A percentile compares a stretch with the other conserved stretches of the same genome.
Evolutionary conservation across 139 green algal genomes (phyloP).

Genomic region (Eudorina sp.): DNA sequence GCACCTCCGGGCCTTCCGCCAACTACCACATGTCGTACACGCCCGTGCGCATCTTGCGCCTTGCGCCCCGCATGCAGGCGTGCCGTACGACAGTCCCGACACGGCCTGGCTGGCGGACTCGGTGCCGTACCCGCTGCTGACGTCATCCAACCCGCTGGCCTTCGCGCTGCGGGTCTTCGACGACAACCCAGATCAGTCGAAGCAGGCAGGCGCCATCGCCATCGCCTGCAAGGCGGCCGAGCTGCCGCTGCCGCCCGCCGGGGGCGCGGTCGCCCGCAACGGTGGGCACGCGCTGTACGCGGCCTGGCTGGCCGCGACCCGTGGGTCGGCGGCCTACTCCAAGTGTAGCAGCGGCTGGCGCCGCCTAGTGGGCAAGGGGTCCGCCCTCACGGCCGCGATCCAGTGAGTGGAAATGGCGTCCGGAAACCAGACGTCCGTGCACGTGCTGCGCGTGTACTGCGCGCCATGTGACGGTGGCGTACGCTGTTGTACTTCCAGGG

Average conservation of each 20-base stretch:
- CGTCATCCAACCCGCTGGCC: neutral
- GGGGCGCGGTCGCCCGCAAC: neutral
- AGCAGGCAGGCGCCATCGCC: neutral
- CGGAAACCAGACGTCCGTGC: too few relatives aligned
- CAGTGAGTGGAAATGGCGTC: too few relatives aligned
- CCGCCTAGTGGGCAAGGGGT: too few relatives aligned
- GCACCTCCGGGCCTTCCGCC: too few relatives aligned
- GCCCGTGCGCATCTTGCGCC: too few relatives aligned
- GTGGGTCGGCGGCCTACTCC: too few relatives aligned
- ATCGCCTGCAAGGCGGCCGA: neutral
- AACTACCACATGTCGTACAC: too few relatives aligned
- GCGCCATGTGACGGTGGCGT: too few relatives aligned
- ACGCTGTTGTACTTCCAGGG: too few relatives aligned
- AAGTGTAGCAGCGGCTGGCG: too few relatives aligned
- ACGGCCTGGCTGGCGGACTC: conserved; percentile 1
- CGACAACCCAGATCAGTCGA: neutral
- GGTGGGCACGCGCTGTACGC: conserved; percentile 20
- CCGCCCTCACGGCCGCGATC: too few relatives aligned
- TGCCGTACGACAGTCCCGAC: conserved; percentile 15
- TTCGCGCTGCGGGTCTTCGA: neutral
- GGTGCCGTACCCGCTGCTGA: conserved; percentile 23
- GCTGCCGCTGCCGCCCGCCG: neutral
- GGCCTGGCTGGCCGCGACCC: conserved; percentile 7
- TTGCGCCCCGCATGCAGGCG: neutral
- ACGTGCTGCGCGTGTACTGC: neutral